These are phyloP conservation scores for Tolypocladium amazonense DNA, from an alignment of 2,329 filamentous ascomycete genomes.

Conservation along the genomic window DNA sequence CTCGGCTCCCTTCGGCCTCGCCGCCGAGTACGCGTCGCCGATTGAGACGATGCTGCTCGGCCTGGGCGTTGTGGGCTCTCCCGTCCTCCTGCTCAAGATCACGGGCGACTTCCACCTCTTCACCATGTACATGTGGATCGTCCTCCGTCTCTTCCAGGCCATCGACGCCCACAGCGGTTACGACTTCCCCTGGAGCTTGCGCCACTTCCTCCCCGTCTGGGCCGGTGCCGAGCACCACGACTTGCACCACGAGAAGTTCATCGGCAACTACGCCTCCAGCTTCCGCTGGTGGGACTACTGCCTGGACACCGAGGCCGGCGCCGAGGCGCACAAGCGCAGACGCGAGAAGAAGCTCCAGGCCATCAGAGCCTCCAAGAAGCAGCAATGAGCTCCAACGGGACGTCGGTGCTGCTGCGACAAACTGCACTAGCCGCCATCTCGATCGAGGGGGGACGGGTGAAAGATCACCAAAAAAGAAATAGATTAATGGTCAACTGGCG, in stretches of 20 bases:
- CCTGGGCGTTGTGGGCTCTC: constrained; percentile 71
- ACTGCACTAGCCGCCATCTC: neutral
- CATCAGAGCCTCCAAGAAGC: constrained; percentile 52
- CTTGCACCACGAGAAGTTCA: constrained; percentile 94
- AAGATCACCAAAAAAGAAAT: neutral
- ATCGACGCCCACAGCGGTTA: constrained; percentile 97
- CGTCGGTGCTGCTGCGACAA: neutral
- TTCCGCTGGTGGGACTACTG: constrained; percentile 99
- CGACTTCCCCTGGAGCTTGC: constrained; percentile 95
- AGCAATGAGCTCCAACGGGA: constrained; percentile 37
- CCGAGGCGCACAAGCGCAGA: constrained; percentile 75
- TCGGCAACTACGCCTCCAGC: constrained; percentile 94
- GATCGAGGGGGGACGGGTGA: neutral
- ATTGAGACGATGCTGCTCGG: constrained; percentile 95
- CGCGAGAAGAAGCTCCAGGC: constrained; percentile 64
- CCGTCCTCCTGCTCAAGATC: constrained; percentile 72
- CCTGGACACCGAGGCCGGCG: constrained; percentile 86
- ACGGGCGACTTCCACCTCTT: constrained; percentile 86
- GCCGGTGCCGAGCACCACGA: constrained; percentile 96
- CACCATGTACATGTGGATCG: constrained; percentile 97
- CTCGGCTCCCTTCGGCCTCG: constrained; percentile 91
- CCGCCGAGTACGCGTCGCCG: constrained; percentile 93
- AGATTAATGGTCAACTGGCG: constrained; percentile 6
- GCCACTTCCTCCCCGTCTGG: constrained; percentile 96
- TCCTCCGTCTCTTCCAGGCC: constrained; percentile 87